phyloP scores from a whole-genome alignment of 2,329 filamentous ascomycete species.

The Fusarium sp. region DNA sequence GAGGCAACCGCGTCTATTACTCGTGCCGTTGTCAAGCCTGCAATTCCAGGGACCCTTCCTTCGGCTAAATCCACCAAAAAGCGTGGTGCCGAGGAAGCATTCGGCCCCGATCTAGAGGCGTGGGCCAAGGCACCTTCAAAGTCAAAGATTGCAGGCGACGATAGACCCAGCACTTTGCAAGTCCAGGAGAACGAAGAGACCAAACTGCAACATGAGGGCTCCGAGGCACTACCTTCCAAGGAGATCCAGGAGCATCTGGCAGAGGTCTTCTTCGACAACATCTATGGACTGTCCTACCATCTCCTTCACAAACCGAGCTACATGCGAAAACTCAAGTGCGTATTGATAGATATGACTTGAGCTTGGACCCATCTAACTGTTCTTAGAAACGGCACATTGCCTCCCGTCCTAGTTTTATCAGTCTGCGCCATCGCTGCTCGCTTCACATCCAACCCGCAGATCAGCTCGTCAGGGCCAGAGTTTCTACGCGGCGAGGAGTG shows the following conservation, averaged over 20 bases:
- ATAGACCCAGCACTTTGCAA: conserved; percentile 59
- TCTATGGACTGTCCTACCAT: conserved; percentile 95
- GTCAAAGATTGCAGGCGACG: conserved; percentile 56
- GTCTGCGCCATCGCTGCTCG: conserved; percentile 95
- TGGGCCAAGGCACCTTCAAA: conserved; percentile 73
- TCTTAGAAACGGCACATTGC: conserved; percentile 65
- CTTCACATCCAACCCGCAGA: conserved; percentile 86
- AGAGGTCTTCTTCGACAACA: conserved; percentile 93
- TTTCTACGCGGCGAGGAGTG: conserved; percentile 91
- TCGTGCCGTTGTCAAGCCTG: conserved; percentile 84
- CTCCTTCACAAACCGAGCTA: conserved; percentile 96
- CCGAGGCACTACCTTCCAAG: conserved; percentile 79
- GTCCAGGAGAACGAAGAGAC: conserved; percentile 75
- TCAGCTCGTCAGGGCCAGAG: conserved; percentile 73
- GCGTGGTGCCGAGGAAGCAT: conserved; percentile 84
- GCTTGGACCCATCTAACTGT: conserved; percentile 9
- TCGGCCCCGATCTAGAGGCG: conserved; percentile 78
- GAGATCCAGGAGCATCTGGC: conserved; percentile 93
- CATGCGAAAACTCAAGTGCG: conserved; percentile 81
- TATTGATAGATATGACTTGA: conserved; percentile 22
- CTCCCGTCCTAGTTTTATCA: conserved; percentile 89
- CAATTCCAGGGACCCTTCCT: conserved; percentile 64
- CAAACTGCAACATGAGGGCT: conserved; percentile 80
- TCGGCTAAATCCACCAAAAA: conserved; percentile 70
- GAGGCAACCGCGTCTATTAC: conserved; percentile 71